These are phyloP conservation scores for Globisporangium yorkense DNA, from an alignment of 352 stramenopile species.

Conservation along the genomic window DNA sequence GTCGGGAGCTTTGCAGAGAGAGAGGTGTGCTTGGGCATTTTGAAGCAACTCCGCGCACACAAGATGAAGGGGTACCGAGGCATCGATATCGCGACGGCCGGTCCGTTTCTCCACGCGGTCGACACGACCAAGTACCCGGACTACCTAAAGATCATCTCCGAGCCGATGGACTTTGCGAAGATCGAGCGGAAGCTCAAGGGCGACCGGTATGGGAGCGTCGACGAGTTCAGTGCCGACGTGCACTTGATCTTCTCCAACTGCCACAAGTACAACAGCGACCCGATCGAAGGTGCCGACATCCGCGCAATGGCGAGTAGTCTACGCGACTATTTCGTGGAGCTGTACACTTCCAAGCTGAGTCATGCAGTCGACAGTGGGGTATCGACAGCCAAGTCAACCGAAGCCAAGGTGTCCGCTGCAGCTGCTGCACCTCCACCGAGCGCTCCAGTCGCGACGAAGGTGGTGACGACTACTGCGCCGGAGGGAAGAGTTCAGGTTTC, in stretches of 20 bases:
- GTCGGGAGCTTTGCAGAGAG: constrained; percentile 43
- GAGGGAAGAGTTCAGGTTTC: not conserved
- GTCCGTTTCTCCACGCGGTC: constrained; percentile 77
- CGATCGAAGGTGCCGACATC: constrained; percentile 80
- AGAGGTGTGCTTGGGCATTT: constrained; percentile 56
- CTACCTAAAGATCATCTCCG: constrained; percentile 70
- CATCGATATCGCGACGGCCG: constrained; percentile 76
- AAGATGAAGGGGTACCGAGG: constrained; percentile 83
- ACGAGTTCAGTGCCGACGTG: constrained; percentile 81
- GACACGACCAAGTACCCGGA: constrained; percentile 85
- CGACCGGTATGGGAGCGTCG: constrained; percentile 67
- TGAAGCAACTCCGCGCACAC: constrained; percentile 68
- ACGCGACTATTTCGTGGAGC: constrained; percentile 69
- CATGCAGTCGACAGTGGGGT: constrained; percentile 13
- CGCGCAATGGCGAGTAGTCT: constrained; percentile 81
- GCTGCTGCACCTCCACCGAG: not conserved
- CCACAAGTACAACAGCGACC: constrained; percentile 87
- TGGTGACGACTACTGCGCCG: not conserved
- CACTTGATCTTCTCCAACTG: constrained; percentile 88
- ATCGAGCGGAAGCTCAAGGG: constrained; percentile 86
- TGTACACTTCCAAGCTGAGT: constrained; percentile 67
- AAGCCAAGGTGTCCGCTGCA: not conserved
- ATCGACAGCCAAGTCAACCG: constrained; percentile 10
- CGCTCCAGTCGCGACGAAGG: not conserved
- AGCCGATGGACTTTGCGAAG: constrained; percentile 86